These are phyloP conservation scores for Cryptococcus floricola DNA, from an alignment of 1,284 basidiomycete genomes.

Conservation along the genomic window DNA sequence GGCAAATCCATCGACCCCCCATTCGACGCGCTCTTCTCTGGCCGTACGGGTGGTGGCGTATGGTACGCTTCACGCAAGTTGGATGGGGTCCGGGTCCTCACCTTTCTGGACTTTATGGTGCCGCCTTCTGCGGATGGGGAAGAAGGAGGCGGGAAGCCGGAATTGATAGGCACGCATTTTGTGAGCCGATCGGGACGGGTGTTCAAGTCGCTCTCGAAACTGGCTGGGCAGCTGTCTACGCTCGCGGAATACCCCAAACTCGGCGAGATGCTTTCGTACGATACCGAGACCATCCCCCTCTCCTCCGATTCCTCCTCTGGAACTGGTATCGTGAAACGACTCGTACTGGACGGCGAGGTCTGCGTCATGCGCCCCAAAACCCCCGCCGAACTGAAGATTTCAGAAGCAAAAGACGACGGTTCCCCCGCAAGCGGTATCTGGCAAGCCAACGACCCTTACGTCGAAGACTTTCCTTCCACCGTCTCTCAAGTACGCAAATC, in stretches of 20 bases:
- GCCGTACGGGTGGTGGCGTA: neutral
- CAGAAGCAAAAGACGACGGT: slow-evolving; percentile 10
- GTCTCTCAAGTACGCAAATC: slow-evolving; percentile 32
- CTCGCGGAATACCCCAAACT: slow-evolving; percentile 16
- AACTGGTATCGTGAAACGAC: slow-evolving; percentile 23
- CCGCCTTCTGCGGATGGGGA: neutral
- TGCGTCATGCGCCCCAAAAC: slow-evolving; percentile 32
- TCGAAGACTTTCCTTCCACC: slow-evolving; percentile 41
- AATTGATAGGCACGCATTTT: slow-evolving; percentile 16
- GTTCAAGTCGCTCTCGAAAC: slow-evolving; percentile 28
- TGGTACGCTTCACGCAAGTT: slow-evolving; percentile 47
- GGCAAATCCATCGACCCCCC: slow-evolving; percentile 31
- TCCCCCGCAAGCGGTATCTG: slow-evolving; percentile 15
- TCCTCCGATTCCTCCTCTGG: neutral
- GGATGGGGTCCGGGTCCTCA: slow-evolving; percentile 42
- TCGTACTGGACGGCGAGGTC: slow-evolving; percentile 47
- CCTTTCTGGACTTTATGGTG: slow-evolving; percentile 35
- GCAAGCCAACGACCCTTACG: slow-evolving; percentile 19
- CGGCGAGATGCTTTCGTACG: slow-evolving; percentile 4
- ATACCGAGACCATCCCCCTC: slow-evolving; percentile 13
- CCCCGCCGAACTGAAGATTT: neutral
- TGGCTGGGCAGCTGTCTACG: slow-evolving; percentile 22
- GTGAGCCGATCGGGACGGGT: slow-evolving; percentile 37
- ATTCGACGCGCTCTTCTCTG: slow-evolving; percentile 20
- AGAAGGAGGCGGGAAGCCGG: neutral